phyloP scores from a whole-genome alignment of 208 protist species.

The Zelonia costaricensis region DNA sequence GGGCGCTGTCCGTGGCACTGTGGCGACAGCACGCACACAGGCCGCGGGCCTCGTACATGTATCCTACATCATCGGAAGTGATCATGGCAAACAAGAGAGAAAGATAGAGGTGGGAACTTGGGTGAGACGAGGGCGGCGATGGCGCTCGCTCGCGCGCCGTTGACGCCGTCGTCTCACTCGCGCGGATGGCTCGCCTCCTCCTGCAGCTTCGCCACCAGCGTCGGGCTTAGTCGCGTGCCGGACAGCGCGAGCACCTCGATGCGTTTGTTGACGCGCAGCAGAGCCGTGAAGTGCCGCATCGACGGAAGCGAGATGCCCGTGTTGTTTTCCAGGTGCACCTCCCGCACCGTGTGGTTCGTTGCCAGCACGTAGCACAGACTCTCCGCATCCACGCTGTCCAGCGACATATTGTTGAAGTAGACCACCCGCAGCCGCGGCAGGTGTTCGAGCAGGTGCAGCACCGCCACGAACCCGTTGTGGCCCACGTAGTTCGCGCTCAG shows the following conservation, averaged over 20 bases:
- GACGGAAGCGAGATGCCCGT: conserved; percentile 76
- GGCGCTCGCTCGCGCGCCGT: too few species aligned
- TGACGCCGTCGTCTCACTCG: conserved; percentile 4
- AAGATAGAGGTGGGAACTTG: too few species aligned
- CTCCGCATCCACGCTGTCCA: conserved; percentile 83
- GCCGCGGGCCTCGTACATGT: too few species aligned
- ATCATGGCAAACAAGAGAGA: too few species aligned
- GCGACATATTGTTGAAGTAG: conserved; percentile 87
- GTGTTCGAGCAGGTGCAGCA: conserved; percentile 78
- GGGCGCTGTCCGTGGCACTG: too few species aligned
- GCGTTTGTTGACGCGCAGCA: conserved; percentile 61
- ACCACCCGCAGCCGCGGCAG: conserved; percentile 65
- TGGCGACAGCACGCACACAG: too few species aligned
- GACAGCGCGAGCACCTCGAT: conserved; percentile 61
- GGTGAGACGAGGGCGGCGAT: too few species aligned
- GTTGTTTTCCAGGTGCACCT: conserved; percentile 81
- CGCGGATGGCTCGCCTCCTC: conserved; percentile 37
- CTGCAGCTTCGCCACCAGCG: conserved; percentile 56
- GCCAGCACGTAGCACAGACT: conserved; percentile 68
- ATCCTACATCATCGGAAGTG: too few species aligned
- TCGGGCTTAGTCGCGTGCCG: conserved; percentile 67
- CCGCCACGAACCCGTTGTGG: conserved; percentile 80
- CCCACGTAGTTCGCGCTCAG: conserved; percentile 91
- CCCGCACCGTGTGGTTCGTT: conserved; percentile 44
- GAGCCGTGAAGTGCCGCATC: conserved; percentile 67